Base-by-base conservation (phyloP, 1,284 basidiomycete genomes). In the Ustilago crameri region DNA sequence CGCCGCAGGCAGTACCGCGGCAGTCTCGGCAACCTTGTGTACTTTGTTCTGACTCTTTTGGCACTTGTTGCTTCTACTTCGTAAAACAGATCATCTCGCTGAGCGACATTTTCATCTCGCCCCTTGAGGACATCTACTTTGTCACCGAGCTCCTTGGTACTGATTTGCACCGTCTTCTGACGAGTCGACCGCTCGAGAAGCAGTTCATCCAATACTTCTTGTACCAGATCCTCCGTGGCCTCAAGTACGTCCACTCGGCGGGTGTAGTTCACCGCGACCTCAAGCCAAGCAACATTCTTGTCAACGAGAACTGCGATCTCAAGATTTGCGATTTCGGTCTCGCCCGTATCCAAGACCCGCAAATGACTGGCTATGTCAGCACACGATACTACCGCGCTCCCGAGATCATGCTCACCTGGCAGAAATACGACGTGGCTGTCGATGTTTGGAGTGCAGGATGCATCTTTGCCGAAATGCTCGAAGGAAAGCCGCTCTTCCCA, bases 401-500 rank as follows among this genome's bases (percentile, higher is more conserved):
- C 8, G 95, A 99, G 85, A 98, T 99, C 86, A 99, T 99, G 96
- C 88, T 99, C 82, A 99, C 95, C 45, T 98, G 96, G 96, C 95
- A 98, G 85, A 98, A 98, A 86, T 98, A 98, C 86, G 96, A 98
- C 84, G 95, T 98, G 56, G 96, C 74, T 71, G 95, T 98, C 67
- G 95, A 98, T 83, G 95, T 98, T 80, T 98, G 95, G 95, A 95
- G 93, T 82, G 94, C 95, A 15, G 95, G 95, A 12, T 99, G 96
- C 86, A 98, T 99, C 85, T 98, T 99, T 82, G 96, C 96, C 5
- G 95, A 98, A 86, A 99, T 99, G 96, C 86, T 99, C 59, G 95
- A 98, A 85, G 96, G 95, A 48, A 97, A 98, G 84, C 95, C 96
- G 0, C 86, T 98, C 70, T 99, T 99, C 89, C 96, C 96, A 32